These are phyloP conservation scores for Mycena olivaceomarginata DNA, from an alignment of 768 basidiomycete species.

Conservation along the genomic window DNA sequence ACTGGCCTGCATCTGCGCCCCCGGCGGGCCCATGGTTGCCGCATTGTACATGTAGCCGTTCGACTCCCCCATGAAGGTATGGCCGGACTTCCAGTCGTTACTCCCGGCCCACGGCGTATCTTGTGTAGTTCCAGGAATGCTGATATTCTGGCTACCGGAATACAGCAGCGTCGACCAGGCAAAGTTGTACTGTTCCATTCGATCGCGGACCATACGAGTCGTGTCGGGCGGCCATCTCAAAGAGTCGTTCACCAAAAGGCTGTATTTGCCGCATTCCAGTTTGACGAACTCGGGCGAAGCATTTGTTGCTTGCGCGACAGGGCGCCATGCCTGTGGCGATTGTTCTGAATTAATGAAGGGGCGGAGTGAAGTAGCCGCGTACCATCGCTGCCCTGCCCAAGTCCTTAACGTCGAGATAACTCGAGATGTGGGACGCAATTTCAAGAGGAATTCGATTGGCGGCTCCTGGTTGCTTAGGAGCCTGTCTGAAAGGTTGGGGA, in stretches of 20 bases:
- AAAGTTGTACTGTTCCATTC: conserved; percentile 32
- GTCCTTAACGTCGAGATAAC: conserved; percentile 27
- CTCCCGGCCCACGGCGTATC: conserved; percentile 33
- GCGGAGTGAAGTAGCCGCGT: neutral
- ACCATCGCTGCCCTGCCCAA: conserved; percentile 17
- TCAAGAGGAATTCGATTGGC: conserved; percentile 30
- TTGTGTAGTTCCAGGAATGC: neutral
- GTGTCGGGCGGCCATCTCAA: neutral
- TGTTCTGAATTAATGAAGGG: neutral
- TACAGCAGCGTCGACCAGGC: conserved; percentile 35
- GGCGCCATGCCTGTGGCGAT: conserved; percentile 28
- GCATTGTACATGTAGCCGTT: conserved; percentile 32
- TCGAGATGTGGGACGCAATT: conserved; percentile 20
- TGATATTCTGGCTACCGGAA: neutral
- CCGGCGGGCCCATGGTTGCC: neutral
- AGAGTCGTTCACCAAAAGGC: conserved; percentile 5
- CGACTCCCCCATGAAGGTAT: conserved; percentile 33
- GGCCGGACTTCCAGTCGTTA: conserved; percentile 17
- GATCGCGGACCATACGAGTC: neutral
- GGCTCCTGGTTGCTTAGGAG: neutral
- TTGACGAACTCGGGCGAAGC: conserved; percentile 20
- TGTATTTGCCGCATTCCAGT: conserved; percentile 27
- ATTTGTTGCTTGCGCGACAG: conserved; percentile 11
- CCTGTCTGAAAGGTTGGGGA: neutral
- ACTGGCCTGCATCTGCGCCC: neutral